A percentile compares a stretch with the other conserved stretches of the same genome.
phyloP scores from a whole-genome alignment of 2,329 filamentous ascomycete species.

The Microcyclosporella mali region DNA sequence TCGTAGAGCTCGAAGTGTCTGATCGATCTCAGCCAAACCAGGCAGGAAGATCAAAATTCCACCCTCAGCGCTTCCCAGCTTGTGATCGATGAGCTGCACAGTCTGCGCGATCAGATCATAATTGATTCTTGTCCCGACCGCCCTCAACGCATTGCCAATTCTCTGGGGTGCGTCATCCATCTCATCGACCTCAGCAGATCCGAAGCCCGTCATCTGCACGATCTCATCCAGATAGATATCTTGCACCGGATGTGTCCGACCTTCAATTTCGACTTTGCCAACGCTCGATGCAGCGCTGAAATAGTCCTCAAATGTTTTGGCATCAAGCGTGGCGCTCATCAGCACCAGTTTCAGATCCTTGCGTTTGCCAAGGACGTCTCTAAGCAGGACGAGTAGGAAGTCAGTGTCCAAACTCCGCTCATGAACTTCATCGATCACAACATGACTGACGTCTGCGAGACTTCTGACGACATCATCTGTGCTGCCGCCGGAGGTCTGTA shows the following conservation, averaged over 20 bases:
- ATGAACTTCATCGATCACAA: constrained; percentile 95
- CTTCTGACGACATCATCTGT: constrained; percentile 75
- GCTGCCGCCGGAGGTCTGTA: constrained; percentile 82
- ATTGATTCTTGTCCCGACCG: constrained; percentile 71
- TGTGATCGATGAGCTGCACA: constrained; percentile 71
- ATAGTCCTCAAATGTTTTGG: constrained; percentile 75
- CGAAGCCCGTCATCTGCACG: constrained; percentile 69
- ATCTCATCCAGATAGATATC: constrained; percentile 90
- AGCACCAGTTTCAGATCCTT: constrained; percentile 82
- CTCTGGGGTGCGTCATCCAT: constrained; percentile 36
- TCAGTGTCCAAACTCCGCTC: constrained; percentile 93
- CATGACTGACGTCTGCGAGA: constrained; percentile 83
- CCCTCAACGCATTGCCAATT: constrained; percentile 38
- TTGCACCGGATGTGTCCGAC: constrained; percentile 81
- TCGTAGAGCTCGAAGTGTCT: constrained; percentile 64
- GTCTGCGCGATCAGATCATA: constrained; percentile 79
- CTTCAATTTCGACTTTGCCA: constrained; percentile 77
- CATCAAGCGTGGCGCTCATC: constrained; percentile 95
- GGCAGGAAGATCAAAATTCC: constrained; percentile 95
- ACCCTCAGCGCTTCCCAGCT: constrained; percentile 66
- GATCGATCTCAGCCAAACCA: constrained; percentile 84
- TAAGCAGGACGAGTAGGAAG: constrained; percentile 80
- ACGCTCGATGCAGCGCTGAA: constrained; percentile 57
- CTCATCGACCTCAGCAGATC: constrained; percentile 39
- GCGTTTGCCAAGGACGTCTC: constrained; percentile 68